These are phyloP conservation scores for Colletotrichum magnum DNA, from an alignment of 2,329 filamentous ascomycete genomes.

Conservation along the genomic window DNA sequence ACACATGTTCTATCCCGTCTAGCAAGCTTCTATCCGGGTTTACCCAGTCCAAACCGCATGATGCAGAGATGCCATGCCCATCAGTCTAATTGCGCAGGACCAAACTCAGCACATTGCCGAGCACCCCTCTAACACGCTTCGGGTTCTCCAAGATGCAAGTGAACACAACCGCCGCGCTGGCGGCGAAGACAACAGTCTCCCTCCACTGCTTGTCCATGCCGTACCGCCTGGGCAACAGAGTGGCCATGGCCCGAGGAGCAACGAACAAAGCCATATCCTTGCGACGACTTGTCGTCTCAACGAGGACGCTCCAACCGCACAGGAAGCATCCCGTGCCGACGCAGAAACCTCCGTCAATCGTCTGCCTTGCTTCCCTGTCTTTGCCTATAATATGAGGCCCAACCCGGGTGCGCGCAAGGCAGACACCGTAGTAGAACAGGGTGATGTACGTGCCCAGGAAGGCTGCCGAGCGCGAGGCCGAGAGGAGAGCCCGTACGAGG, in stretches of 20 bases:
- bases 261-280: slow-evolving; percentile 87
- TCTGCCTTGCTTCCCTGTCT: slow-evolving; percentile 61
- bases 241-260: slow-evolving; percentile 82
- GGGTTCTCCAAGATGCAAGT: slow-evolving; percentile 76
- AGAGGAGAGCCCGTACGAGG: slow-evolving; percentile 64
- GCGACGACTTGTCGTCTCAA: slow-evolving; percentile 76
- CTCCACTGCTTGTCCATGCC: slow-evolving; percentile 73
- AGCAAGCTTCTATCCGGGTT: slow-evolving; percentile 10
- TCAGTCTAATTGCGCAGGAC: slow-evolving; percentile 58
- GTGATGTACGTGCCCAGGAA: slow-evolving; percentile 85
- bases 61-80: not conserved
- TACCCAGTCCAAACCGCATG: not conserved
- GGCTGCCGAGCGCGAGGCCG: slow-evolving; percentile 78
- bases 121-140: slow-evolving; percentile 74
- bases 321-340: slow-evolving; percentile 79
- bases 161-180: slow-evolving; percentile 79
- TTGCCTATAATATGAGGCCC: slow-evolving; percentile 78
- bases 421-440: slow-evolving; percentile 89
- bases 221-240: slow-evolving; percentile 81
- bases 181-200: slow-evolving; percentile 76
- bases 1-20: slow-evolving; percentile 10
- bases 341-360: slow-evolving; percentile 75
- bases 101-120: slow-evolving; percentile 72
- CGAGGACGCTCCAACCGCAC: slow-evolving; percentile 86
- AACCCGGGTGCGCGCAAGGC: slow-evolving; percentile 79